Evolutionary conservation across 805 yeast genomes (phyloP), one percentile per base, ranked within the genome.

Genomic region (Kurtzmaniella cleridarum): DNA sequence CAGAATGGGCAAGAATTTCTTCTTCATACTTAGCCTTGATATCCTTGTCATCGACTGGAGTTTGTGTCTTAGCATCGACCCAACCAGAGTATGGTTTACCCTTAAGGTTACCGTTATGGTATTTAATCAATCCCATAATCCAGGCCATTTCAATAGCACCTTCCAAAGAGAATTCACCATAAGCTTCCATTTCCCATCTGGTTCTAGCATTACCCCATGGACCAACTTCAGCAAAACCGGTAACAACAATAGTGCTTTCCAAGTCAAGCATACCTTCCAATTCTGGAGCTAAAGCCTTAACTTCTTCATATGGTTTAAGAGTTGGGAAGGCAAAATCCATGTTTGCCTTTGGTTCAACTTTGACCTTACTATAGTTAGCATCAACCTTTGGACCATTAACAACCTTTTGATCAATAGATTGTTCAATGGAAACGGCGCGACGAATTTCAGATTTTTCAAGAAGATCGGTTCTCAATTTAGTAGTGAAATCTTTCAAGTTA

Each of bases 151-250:
- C 98, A 59, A 93, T 84, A 59, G 96, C 84, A 58, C 98, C 98
- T 69, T 93, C 98, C 53, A 93, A 72, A 8, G 97, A 90, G 69
- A 93, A 93, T 59, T 85, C 88, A 56, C 98, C 98, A 44, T 64
- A 51, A 34, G 97, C 87, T 71, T 93, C 98, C 95, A 93, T 93
- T 69, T 93, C 98, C 98, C 98, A 93, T 76, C 98, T 81, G 41
- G 98, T 93, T 77, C 98, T 85, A 29, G 98, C 70, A 63, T 90
- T 89, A 78, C 98, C 98, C 96, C 97, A 95, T 57, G 98, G 98
- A 60, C 97, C 95, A 52, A 93, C 98, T 71, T 93, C 99, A 47
- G 96, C 74, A 72, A 91, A 93, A 69, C 99, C 99, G 34, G 98
- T 91, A 44, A 93, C 91, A 48, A 93, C 99, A 50, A 91, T 77